Evolutionary conservation across 345 rosid species (phyloP), one percentile per base, ranked within the genome.

Genomic region (Camelina neglecta): DNA sequence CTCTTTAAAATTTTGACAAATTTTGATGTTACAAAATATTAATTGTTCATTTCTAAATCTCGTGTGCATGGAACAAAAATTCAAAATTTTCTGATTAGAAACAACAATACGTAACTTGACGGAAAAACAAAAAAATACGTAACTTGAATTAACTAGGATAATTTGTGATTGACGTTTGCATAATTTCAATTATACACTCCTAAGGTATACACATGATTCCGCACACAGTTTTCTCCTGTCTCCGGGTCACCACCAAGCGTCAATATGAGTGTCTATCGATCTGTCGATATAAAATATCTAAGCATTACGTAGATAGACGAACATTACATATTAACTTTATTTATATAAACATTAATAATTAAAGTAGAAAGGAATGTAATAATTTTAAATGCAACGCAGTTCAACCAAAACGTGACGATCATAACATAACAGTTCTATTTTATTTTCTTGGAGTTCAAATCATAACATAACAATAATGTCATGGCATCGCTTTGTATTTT

Each of bases 331-430:
- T 13, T 6, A 55, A 31, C 55, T 63, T 44, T 29, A 51, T 53
- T 53, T 63, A 39, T 8, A 31, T 26, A 18, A 12, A 2, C n/a
- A 65, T 11, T 38, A 62, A 73, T 54, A 73, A 42, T 44, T 54
- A 39, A 44, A 63, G 63, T 55, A 73, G 77, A 60, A 66, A 74
- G 36, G 66, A 45, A 36, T 66, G 41, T 65, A 66, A 57, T 65
- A 23, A 58, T 74, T 31, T 48, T 21, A 66, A 66, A 74, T 57
- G 23, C 10, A 45, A 47, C 78, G 33, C 72, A 74, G 72, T 48
- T 66, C 60, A 65, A 74, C 78, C 65, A 65, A 66, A 58, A 74
- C 78, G 78, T 74, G 78, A 74, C 67, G 72, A 74, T 74, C 78
- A 74, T 74, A 65, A 65, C 77, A 55, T 41, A 64, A 54, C 45